Evolutionary conservation across 805 yeast species (phyloP), one percentile per base, ranked within the genome.

Genomic region (Wickerhamomyces kurtzmanii): DNA sequence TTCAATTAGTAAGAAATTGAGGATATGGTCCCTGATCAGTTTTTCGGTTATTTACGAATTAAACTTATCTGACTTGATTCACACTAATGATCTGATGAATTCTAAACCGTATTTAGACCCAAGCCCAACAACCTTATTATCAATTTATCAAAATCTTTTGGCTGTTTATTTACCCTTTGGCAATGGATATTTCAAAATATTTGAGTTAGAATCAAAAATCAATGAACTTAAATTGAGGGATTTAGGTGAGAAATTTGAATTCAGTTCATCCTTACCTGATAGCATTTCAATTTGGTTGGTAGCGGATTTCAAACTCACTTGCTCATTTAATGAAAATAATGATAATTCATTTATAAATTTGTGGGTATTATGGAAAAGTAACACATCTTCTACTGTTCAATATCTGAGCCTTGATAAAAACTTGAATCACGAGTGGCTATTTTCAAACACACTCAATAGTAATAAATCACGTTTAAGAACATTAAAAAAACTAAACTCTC

Each of bases 311-410:
- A 45, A 51, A 31, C 38, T 68, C 15, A 31, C 39, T 3, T n/a
- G n/a, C n/a, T n/a, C n/a, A n/a, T n/a, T n/a, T n/a, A 31, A 30
- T 6, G n/a, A 31, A 2, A 24, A 24, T 6, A 28, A 32, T 1
- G 23, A 27, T 7, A 22, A 15, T 10, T 26, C 32, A 4, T 30
- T 37, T 20, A 30, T 62, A 13, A 52, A 55, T 23, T 35, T 68
- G 3, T 52, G 62, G 45, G 56, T 62, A 1, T 51, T 77, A 19
- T 75, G 83, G 82, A 78, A 76, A 42, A 71, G 81, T 38, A 76
- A 77, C 36, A 62, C 70, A 2, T 61, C 69, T 2, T 65, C 75
- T 10, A 51, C 62, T 22, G 37, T 70, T n/a, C 61, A 62, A 31
- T 39, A 51, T 10, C 36, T 59, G 21, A 47, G 51, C 10, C 31